Percentiles rank a stretch among this genome's conserved stretches.
Evolutionary conservation across 306 rosid genomes (phyloP).

Genomic region (Quercus suber): DNA sequence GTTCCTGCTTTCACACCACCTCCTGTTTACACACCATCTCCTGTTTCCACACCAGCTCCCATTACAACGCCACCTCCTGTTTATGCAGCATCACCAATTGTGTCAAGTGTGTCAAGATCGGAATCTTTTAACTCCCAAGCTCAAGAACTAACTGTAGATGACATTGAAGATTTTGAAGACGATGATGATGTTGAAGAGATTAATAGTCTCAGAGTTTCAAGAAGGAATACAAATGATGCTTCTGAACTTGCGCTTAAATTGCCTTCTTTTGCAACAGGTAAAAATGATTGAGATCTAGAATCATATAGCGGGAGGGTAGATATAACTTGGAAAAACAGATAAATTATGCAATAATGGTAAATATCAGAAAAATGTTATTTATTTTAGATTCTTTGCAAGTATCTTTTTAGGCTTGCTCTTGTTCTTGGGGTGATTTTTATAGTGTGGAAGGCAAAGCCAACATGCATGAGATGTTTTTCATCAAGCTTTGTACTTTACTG

Average conservation of each 20-base stretch:
- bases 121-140: slow-evolving; percentile 77
- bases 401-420: not conserved
- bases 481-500: slow-evolving; percentile 21
- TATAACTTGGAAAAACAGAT: not conserved
- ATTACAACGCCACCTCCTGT: slow-evolving; percentile 46
- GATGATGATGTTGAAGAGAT: slow-evolving; percentile 45
- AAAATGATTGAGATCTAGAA: slow-evolving; percentile 20
- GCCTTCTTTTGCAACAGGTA: slow-evolving; percentile 93
- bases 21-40: slow-evolving; percentile 29
- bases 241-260: slow-evolving; percentile 77
- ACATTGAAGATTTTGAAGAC: slow-evolving; percentile 92
- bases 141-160: slow-evolving; percentile 87
- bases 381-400: not conserved
- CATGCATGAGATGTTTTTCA: slow-evolving; percentile 13
- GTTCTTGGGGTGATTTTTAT: slow-evolving; percentile 13
- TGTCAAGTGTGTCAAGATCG: slow-evolving; percentile 65
- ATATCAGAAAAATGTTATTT: not conserved
- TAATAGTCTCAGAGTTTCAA: slow-evolving; percentile 45
- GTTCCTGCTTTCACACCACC: slow-evolving; percentile 44
- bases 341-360: not conserved
- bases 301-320: not conserved
- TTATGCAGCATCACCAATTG: slow-evolving; percentile 45
- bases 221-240: slow-evolving; percentile 81
- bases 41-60: slow-evolving; percentile 40
- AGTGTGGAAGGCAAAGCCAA: slow-evolving; percentile 7